Conservation (phyloP, 768 basidiomycete species). For the Chalciporus pseudorubinellus region DNA sequence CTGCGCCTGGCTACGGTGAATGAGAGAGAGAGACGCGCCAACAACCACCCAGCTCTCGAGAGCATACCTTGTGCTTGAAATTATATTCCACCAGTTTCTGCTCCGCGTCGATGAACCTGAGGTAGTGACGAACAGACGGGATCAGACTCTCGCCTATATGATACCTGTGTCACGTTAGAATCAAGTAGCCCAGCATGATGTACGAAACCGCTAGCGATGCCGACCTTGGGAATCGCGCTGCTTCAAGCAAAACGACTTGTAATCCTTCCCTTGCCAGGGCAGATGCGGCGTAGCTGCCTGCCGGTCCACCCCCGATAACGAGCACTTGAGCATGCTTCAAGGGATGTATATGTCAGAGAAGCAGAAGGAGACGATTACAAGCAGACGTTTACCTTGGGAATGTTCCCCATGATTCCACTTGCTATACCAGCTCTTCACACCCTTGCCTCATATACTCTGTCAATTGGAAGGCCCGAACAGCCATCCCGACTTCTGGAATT, state of each 20-base stretch:
- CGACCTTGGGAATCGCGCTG: slow-evolving; percentile 54
- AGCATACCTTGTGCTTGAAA: slow-evolving; percentile 46
- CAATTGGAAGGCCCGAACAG: neutral
- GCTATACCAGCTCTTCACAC: neutral
- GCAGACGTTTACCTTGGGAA: slow-evolving; percentile 24
- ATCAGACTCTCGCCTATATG: slow-evolving; percentile 49
- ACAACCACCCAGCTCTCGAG: neutral
- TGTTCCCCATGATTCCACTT: slow-evolving; percentile 6
- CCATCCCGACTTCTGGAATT: neutral
- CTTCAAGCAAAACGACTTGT: slow-evolving; percentile 56
- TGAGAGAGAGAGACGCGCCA: neutral
- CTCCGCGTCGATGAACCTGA: slow-evolving; percentile 51
- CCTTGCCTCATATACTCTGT: slow-evolving; percentile 3
- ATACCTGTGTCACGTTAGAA: slow-evolving; percentile 31
- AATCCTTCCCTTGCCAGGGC: slow-evolving; percentile 56
- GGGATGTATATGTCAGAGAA: neutral
- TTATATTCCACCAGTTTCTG: slow-evolving; percentile 41
- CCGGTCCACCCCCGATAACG: slow-evolving; percentile 61
- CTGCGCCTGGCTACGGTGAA: slow-evolving; percentile 53
- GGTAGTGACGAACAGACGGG: slow-evolving; percentile 51
- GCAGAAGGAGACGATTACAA: neutral
- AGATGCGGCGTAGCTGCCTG: slow-evolving; percentile 54
- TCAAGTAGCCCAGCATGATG: neutral
- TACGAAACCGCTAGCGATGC: neutral
- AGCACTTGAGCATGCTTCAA: slow-evolving; percentile 33